phyloP scores from a whole-genome alignment of 1,284 basidiomycete species.

The Amylostereum areolatum region DNA sequence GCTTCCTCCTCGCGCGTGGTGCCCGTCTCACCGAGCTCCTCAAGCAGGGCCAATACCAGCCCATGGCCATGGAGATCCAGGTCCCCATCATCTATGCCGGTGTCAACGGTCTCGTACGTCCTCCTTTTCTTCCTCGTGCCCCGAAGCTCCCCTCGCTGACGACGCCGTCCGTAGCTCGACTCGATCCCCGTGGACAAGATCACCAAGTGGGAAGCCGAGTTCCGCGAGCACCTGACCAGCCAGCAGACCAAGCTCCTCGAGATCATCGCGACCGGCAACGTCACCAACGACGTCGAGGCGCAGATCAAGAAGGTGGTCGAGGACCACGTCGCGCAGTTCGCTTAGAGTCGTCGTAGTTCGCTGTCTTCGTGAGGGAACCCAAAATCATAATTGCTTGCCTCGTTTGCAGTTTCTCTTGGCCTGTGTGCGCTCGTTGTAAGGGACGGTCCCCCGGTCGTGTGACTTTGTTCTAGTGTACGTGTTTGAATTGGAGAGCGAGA shows the following conservation, averaged over 20 bases:
- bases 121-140: not conserved
- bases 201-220: slow-evolving; percentile 88
- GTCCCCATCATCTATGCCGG: slow-evolving; percentile 99
- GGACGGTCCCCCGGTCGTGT: too few relatives aligned
- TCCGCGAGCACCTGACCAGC: slow-evolving; percentile 77
- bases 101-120: slow-evolving; percentile 90
- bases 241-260: slow-evolving; percentile 67
- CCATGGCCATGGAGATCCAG: slow-evolving; percentile 89
- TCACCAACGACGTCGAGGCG: slow-evolving; percentile 86
- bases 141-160: too few relatives aligned
- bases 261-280: slow-evolving; percentile 78
- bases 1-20: slow-evolving; percentile 96
- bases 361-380: slow-evolving; percentile 4
- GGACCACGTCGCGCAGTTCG: slow-evolving; percentile 82
- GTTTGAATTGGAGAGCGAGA: too few relatives aligned
- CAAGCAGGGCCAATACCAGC: slow-evolving; percentile 95
- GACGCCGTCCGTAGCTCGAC: slow-evolving; percentile 73
- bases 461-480: too few relatives aligned
- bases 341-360: slow-evolving; percentile 33
- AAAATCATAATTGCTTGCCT: slow-evolving; percentile 9
- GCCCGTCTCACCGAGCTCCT: slow-evolving; percentile 97
- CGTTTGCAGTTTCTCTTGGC: too few relatives aligned
- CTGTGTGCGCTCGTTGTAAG: too few relatives aligned
- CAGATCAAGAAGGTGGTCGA: slow-evolving; percentile 92
- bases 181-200: slow-evolving; percentile 93